Base-by-base conservation (phyloP, 768 basidiomycete genomes). In the Coprinopsis strossmayeri region DNA sequence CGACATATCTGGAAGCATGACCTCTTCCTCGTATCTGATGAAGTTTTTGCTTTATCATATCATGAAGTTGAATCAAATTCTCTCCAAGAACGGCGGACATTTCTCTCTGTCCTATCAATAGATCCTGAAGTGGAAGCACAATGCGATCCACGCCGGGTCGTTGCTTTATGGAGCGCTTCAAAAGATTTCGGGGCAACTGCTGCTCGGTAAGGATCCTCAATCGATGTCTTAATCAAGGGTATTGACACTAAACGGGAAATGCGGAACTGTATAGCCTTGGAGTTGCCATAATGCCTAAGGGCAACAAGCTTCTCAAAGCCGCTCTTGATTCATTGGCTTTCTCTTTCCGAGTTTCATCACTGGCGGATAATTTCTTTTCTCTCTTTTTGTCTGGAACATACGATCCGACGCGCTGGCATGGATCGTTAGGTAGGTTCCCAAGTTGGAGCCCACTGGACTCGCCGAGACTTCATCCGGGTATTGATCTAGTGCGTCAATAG, bases 1-100 rank as follows among this genome's bases (percentile, higher is more conserved):
- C 9, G 9, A 20, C 4, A 4, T 18, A 12, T 42, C 18, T 25
- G 11, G 40, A 21, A 42, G 40, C 5, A 42, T 17, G 40, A 42
- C 24, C 40, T 42, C 23, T 42, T 42, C 18, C 40, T 42, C 40
- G 24, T 42, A 7, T 42, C 40, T 5, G 40, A 42, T 26, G 40
- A 42, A 25, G 40, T 42, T 21, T 42, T 42, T 25, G 40, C 40
- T 4, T 23, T 42, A 24, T 42, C 40, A 3, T 23, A 42, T 23
- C 40, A 42, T 23, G 9, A 25, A 20, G 5, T 7, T 23, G 40
- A 21, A 38, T 5, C 35, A 7, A 10, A 7, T 38, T 38, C 35
- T 18, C 18, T 5, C 9, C 17, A 18, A 17, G 10, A 17, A 11
- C 11, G 35, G 17, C 11, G n/a, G n/a, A n/a, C n/a, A n/a, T 38